Conservation (phyloP, 75 land plant species). For the Cunninghamia lanceolata region DNA sequence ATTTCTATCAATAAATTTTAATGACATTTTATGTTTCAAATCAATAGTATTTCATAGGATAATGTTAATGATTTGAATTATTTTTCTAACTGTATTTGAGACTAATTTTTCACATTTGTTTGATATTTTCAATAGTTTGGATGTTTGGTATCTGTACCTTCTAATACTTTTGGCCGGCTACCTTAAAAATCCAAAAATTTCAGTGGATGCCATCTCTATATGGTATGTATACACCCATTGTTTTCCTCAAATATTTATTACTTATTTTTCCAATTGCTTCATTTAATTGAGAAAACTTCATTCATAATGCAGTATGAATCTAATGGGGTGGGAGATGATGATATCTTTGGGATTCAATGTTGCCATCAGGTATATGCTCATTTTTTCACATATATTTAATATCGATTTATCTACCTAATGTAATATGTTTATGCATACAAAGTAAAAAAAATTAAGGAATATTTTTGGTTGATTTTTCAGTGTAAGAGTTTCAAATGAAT, state of each 20-base stretch:
- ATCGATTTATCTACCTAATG: too few relatives aligned
- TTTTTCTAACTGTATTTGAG: too few relatives aligned
- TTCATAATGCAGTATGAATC: background rate
- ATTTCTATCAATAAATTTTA: too few relatives aligned
- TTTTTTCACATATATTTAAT: background rate
- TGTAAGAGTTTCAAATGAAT: constrained; percentile 34
- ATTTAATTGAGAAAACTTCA: background rate
- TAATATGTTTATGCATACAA: background rate
- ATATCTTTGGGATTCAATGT: too few relatives aligned
- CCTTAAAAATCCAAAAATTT: constrained; percentile 24
- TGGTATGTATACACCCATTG: constrained; percentile 18
- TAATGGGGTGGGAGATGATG: constrained; percentile 11
- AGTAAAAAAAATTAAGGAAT: background rate
- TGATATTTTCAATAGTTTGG: constrained; percentile 18
- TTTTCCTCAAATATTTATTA: background rate
- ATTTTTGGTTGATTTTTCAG: constrained; percentile 7
- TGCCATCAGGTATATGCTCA: background rate
- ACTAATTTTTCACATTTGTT: too few relatives aligned
- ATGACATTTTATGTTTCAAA: too few relatives aligned
- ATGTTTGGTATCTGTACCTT: constrained; percentile 34
- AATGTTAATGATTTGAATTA: too few relatives aligned
- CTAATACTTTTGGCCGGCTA: constrained; percentile 34
- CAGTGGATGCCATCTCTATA: constrained; percentile 39
- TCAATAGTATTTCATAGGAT: too few relatives aligned
- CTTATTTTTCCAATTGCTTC: background rate